Base-by-base conservation (phyloP, 345 rosid genomes). In the Salix caprea region DNA sequence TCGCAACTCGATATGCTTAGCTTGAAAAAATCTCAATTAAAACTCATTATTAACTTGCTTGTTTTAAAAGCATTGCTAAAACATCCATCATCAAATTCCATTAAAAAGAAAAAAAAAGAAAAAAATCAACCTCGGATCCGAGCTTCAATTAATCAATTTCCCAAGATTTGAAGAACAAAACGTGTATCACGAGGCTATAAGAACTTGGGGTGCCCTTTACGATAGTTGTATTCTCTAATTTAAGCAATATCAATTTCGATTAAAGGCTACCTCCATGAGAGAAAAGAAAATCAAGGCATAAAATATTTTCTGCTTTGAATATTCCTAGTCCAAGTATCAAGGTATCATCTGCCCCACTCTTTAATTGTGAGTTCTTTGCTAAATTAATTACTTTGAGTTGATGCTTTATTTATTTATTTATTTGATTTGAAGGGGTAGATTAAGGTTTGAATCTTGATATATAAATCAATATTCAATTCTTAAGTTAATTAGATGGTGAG, bases 301-400 rank as follows among this genome's bases (percentile, higher is more conserved):
- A 61, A 9, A 15, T 58, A 56, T 73, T 19, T 42, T 54, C 62
- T 32, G 48, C 68, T 77, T 73, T 60, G 52, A 42, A 78, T 73
- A 78, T 73, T 42, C 77, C 60, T 78, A 40, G 77, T 58, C 81
- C 58, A 26, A 67, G 69, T 72, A n/a, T 67, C 77, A 78, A 67
- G 81, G 39, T 40, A 66, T 36, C 10, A 9, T 34, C 40, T 66
- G 5, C 69, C 40, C 40, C 40, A 18, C 36, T 42, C 46, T 42
- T 11, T 5, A 5, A 36, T 36, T 40, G 46, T 2, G 13, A 40
- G 13, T 40, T 40, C 46, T 40, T 40, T 40, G 14, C 14, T 40
- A 11, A 42, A 42, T 11, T 2, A 10, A 40, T 40, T 10, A 11
- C 46, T 42, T 42, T 42, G 13, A 42, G 13, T 42, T 56, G 26